Evolutionary conservation across 139 green algal genomes (phyloP).

Genomic region (Micromonas pusilla): DNA sequence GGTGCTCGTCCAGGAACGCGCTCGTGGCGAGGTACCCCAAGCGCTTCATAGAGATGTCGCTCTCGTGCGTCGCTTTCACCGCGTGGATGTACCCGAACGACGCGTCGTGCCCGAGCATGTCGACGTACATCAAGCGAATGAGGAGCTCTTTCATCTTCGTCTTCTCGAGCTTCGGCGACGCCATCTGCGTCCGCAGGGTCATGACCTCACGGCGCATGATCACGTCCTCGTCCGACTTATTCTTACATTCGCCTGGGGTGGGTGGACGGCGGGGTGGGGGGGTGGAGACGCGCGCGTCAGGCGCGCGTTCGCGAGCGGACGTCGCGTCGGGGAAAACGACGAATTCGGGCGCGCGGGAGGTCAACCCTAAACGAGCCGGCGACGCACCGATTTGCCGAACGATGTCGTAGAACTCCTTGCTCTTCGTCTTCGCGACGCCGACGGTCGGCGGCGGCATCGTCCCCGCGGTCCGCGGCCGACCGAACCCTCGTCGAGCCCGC

Average conservation of each 20-base stretch:
- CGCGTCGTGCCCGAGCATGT: slow-evolving; percentile 96
- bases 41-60: slow-evolving; percentile 64
- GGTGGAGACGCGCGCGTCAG: neutral
- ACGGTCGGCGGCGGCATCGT: slow-evolving; percentile 5
- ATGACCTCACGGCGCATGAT: slow-evolving; percentile 17
- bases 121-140: slow-evolving; percentile 89
- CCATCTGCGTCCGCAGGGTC: neutral
- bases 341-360: neutral
- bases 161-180: slow-evolving; percentile 12
- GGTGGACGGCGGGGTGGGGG: too few relatives aligned
- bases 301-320: neutral
- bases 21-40: slow-evolving; percentile 83
- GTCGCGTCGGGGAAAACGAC: neutral
- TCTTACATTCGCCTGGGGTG: slow-evolving; percentile 30
- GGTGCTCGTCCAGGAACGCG: slow-evolving; percentile 81
- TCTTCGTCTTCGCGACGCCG: slow-evolving; percentile 7
- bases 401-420: slow-evolving; percentile 12
- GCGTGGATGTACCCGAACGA: slow-evolving; percentile 80
- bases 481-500: too few relatives aligned
- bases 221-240: slow-evolving; percentile 20
- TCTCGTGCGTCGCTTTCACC: slow-evolving; percentile 57
- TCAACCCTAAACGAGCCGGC: neutral
- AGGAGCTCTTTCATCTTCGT: slow-evolving; percentile 60
- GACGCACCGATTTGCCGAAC: slow-evolving; percentile 7
- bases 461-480: too few relatives aligned